Base-by-base conservation (phyloP, 2,329 filamentous ascomycete genomes). In the Macrophomina pseudophaseolina region DNA sequence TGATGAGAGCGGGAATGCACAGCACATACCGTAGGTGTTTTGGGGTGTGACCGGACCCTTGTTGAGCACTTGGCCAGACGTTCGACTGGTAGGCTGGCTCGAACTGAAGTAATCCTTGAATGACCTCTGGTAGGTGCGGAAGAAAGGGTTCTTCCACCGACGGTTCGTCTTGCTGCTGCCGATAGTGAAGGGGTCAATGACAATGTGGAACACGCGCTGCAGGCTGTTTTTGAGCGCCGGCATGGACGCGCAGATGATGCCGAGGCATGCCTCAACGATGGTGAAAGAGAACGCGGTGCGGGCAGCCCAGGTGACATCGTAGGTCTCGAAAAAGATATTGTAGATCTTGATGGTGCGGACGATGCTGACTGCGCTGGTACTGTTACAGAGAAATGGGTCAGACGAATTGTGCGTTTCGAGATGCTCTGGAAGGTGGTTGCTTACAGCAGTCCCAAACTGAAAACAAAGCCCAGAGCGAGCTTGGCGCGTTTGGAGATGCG, bases 201-300 rank as follows among this genome's bases (percentile, higher is more conserved):
- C 38, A 38, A 58, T 8, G 53, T 56, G 49, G n/a, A 65, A 38
- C 8, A 54, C 16, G 28, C 63, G 51, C 12, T 46, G 49, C 23
- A 65, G 80, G 69, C 81, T 78, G 23, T 79, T 74, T 38, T 81
- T 80, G 18, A 83, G 72, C 1, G 81, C 79, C 0, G 81, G 80
- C 0, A 78, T 79, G 1, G 76, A 79, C 3, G 80, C 78, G 66
- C 80, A 82, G 46, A 82, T 76, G 12, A 82, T 75, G 14, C 74
- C 80, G 1, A 83, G 71, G 49, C 79, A 73, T 4, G 79, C 75
- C 70, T 82, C 80, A 1, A 81, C 68, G 7, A 75, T 74, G 4
- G 80, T 80, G 77, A 79, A 80, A 4, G 79, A 70, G 73, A 77
- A 81, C 16, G 75, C 75, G 40, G 78, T 73, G 62, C 75, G 76